Percentiles rank a stretch among this genome's conserved stretches.
Evolutionary conservation across 306 rosid genomes (phyloP).

Genomic region (Cicer pinnatifidum): DNA sequence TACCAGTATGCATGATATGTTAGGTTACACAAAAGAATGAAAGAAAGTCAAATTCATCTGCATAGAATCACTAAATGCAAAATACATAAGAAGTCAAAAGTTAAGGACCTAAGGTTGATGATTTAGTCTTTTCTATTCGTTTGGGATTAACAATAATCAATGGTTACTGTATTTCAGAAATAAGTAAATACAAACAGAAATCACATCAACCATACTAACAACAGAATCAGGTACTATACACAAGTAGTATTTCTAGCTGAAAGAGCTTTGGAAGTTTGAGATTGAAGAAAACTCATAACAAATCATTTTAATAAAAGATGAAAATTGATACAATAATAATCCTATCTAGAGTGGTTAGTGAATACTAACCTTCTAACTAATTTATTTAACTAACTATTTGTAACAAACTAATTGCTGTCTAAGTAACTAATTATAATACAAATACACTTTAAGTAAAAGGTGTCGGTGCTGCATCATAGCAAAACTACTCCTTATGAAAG

Average conservation of each 20-base stretch:
- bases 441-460: background rate
- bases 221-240: background rate
- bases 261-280: too few relatives aligned
- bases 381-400: too few relatives aligned
- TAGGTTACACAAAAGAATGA: background rate
- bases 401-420: too few relatives aligned
- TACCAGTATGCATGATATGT: background rate
- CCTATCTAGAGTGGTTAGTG: too few relatives aligned
- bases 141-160: constrained; percentile 14
- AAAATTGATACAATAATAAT: too few relatives aligned
- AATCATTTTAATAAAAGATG: too few relatives aligned
- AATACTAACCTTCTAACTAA: too few relatives aligned
- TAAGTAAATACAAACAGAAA: constrained; percentile 14
- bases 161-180: background rate
- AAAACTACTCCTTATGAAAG: background rate
- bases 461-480: background rate
- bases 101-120: background rate
- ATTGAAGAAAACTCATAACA: too few relatives aligned
- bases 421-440: too few relatives aligned
- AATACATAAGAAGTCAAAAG: background rate
- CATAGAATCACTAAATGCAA: background rate
- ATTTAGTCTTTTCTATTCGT: background rate
- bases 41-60: constrained; percentile 3
- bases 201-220: background rate
- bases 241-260: background rate